phyloP scores from a whole-genome alignment of 345 rosid species.

The Anacardium occidentale region DNA sequence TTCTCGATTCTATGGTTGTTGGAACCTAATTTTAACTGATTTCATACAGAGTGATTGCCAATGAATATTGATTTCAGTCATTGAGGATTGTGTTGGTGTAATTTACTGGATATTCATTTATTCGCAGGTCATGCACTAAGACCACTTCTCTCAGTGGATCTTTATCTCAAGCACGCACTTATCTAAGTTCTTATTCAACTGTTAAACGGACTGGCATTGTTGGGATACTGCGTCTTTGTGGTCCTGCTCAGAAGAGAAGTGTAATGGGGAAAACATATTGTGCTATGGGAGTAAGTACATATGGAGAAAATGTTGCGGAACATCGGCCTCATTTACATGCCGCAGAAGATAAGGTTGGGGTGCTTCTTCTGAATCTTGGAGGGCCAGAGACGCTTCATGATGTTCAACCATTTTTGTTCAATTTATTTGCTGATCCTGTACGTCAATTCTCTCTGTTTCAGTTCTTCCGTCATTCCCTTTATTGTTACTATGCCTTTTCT shows the following conservation, averaged over 20 bases:
- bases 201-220: slow-evolving; percentile 12
- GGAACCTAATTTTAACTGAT: not conserved
- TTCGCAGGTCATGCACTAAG: slow-evolving; percentile 29
- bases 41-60: not conserved
- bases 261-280: slow-evolving; percentile 35
- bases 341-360: slow-evolving; percentile 69
- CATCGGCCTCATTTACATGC: slow-evolving; percentile 31
- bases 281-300: slow-evolving; percentile 38
- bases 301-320: slow-evolving; percentile 29
- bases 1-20: not conserved
- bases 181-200: slow-evolving; percentile 16
- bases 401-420: slow-evolving; percentile 84
- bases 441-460: slow-evolving; percentile 1
- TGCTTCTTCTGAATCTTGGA: slow-evolving; percentile 84
- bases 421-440: slow-evolving; percentile 95
- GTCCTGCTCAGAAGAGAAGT: slow-evolving; percentile 36
- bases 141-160: slow-evolving; percentile 15
- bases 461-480: not conserved
- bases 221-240: slow-evolving; percentile 14
- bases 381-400: slow-evolving; percentile 84
- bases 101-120: not conserved
- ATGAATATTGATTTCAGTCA: too few species aligned
- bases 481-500: not conserved
- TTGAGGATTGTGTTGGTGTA: too few species aligned
- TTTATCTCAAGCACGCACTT: slow-evolving; percentile 19